These are phyloP conservation scores for Fusarium sp. DNA, from an alignment of 2,329 filamentous ascomycete species.

Conservation along the genomic window DNA sequence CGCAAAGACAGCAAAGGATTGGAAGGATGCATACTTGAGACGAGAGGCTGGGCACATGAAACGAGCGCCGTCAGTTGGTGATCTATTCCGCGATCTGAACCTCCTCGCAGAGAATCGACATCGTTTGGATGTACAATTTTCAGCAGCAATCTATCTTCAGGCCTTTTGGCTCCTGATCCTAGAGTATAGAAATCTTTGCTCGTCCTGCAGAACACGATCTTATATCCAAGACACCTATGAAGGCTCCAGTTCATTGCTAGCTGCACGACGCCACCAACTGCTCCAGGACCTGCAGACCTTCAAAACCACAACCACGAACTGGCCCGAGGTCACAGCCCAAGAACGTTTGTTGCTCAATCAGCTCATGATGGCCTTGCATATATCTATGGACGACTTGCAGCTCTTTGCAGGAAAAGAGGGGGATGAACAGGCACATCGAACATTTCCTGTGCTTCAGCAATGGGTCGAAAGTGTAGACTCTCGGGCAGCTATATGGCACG, in stretches of 20 bases:
- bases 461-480: slow-evolving; percentile 67
- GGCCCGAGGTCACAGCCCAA: slow-evolving; percentile 56
- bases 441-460: slow-evolving; percentile 66
- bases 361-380: slow-evolving; percentile 70
- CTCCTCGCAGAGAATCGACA: slow-evolving; percentile 59
- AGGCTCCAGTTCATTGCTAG: slow-evolving; percentile 57
- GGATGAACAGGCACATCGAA: slow-evolving; percentile 69
- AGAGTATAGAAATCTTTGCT: slow-evolving; percentile 70
- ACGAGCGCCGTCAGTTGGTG: slow-evolving; percentile 61
- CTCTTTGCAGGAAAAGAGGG: slow-evolving; percentile 74
- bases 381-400: slow-evolving; percentile 72
- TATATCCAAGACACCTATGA: slow-evolving; percentile 54
- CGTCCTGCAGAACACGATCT: slow-evolving; percentile 57
- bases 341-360: slow-evolving; percentile 62
- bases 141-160: slow-evolving; percentile 69
- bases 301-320: slow-evolving; percentile 53
- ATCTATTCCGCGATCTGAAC: slow-evolving; percentile 66
- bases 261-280: slow-evolving; percentile 69
- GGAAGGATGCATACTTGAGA: slow-evolving; percentile 69
- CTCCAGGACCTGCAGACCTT: slow-evolving; percentile 64
- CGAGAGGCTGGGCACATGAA: slow-evolving; percentile 49
- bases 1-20: slow-evolving; percentile 68
- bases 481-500: slow-evolving; percentile 71
- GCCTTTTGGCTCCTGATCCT: slow-evolving; percentile 72
- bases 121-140: slow-evolving; percentile 64